phyloP scores from a whole-genome alignment of 164 flowering plant genomes.

The Santalum album region DNA sequence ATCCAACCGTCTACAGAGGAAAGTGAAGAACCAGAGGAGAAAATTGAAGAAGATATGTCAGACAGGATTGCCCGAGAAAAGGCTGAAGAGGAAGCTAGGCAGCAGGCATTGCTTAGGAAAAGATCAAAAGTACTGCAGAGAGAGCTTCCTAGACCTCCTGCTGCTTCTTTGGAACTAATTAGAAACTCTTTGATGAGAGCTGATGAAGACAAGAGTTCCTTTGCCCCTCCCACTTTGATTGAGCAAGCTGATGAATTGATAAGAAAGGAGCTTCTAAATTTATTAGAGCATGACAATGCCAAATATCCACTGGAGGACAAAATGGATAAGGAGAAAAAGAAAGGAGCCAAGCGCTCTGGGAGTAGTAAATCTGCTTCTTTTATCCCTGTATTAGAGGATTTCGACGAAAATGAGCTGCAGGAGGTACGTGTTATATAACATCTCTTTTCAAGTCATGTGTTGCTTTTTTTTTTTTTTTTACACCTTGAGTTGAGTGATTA shows the following conservation, averaged over 20 bases:
- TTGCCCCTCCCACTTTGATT: conserved; percentile 82
- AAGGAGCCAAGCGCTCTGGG: conserved; percentile 54
- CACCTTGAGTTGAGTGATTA: too few relatives aligned
- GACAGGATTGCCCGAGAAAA: conserved; percentile 82
- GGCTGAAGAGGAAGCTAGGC: conserved; percentile 90
- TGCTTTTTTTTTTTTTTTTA: too few relatives aligned
- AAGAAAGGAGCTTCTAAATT: conserved; percentile 67
- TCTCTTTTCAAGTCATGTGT: neutral
- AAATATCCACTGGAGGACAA: conserved; percentile 89
- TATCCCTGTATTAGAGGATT: conserved; percentile 74
- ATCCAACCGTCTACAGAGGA: conserved; percentile 71
- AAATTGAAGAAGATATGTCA: conserved; percentile 97
- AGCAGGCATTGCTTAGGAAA: conserved; percentile 73
- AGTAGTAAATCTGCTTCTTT: conserved; percentile 36
- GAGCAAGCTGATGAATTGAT: conserved; percentile 95
- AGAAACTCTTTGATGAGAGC: conserved; percentile 60
- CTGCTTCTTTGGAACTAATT: conserved; percentile 74
- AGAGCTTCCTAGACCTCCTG: conserved; percentile 94
- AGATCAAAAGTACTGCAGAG: conserved; percentile 97
- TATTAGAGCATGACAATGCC: conserved; percentile 92
- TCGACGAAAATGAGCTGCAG: conserved; percentile 59
- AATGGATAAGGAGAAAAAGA: conserved; percentile 64
- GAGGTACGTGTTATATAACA: conserved; percentile 38
- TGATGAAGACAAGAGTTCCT: conserved; percentile 89
- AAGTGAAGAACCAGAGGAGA: conserved; percentile 75